phyloP scores from a whole-genome alignment of 2,329 filamentous ascomycete species.

The Fusarium illudens region DNA sequence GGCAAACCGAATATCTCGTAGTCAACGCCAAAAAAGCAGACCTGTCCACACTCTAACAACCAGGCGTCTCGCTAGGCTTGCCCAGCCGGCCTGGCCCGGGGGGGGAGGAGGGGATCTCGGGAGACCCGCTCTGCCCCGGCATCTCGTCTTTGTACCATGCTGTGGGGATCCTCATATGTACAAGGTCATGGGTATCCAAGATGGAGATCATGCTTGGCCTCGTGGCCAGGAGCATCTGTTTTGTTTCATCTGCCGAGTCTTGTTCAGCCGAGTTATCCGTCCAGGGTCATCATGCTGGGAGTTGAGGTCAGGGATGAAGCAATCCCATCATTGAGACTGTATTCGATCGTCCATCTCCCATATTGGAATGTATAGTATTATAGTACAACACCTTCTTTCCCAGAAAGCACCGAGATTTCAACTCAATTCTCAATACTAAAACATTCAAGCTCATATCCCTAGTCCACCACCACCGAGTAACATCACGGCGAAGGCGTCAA shows the following conservation, averaged over 20 bases:
- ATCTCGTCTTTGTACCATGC: neutral
- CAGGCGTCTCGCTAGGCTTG: constrained; percentile 18
- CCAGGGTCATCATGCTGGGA: neutral
- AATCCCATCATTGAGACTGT: neutral
- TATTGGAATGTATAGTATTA: neutral
- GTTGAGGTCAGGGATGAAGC: neutral
- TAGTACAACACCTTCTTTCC: neutral
- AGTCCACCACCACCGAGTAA: constrained; percentile 2
- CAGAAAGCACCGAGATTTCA: neutral
- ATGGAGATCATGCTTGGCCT: neutral
- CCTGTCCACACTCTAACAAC: constrained; percentile 11
- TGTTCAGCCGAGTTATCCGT: neutral
- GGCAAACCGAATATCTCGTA: neutral
- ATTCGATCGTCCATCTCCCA: neutral
- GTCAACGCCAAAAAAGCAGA: neutral
- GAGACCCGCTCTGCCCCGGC: constrained; percentile 17
- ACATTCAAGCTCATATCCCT: neutral
- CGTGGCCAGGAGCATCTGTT: neutral
- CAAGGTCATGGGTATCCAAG: neutral
- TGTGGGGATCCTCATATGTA: neutral
- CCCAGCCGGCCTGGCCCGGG: constrained; percentile 34
- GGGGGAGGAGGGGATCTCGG: neutral
- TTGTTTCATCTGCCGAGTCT: neutral
- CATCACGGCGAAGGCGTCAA: constrained; percentile 20
- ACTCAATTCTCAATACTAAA: neutral